phyloP scores from a whole-genome alignment of 2,329 filamentous ascomycete species.

The Colletotrichum plurivorum region DNA sequence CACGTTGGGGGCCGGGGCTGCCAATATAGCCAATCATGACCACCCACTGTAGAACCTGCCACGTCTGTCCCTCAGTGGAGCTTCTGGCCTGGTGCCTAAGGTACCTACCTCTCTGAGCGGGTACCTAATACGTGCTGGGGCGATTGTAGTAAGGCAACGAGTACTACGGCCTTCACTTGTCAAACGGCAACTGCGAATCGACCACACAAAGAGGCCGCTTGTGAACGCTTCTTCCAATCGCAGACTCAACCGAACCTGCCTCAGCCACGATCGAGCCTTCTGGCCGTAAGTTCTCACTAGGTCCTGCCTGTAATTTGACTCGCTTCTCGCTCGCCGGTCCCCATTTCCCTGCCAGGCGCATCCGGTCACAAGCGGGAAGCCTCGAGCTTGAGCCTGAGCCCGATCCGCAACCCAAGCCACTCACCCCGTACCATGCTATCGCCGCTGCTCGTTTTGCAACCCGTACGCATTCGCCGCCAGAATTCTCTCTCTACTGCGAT shows the following conservation, averaged over 20 bases:
- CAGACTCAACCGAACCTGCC: not conserved
- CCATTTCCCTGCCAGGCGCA: slow-evolving; percentile 27
- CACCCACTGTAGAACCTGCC: slow-evolving; percentile 31
- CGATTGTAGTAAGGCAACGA: too few relatives aligned
- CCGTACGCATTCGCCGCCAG: slow-evolving; percentile 33
- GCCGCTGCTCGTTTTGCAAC: slow-evolving; percentile 21
- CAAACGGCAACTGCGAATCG: not conserved
- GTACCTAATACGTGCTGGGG: too few relatives aligned
- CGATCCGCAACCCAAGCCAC: slow-evolving; percentile 20
- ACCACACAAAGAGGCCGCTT: slow-evolving; percentile 26
- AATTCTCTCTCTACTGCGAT: slow-evolving; percentile 6
- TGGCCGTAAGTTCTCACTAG: not conserved
- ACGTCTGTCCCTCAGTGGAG: slow-evolving; percentile 26
- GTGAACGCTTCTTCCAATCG: slow-evolving; percentile 10
- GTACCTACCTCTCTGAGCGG: slow-evolving; percentile 2
- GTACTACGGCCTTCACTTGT: not conserved
- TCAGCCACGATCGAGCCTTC: slow-evolving; percentile 9
- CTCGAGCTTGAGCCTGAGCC: slow-evolving; percentile 31
- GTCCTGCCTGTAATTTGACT: not conserved
- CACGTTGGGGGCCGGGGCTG: too few relatives aligned
- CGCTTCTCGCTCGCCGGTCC: slow-evolving; percentile 8
- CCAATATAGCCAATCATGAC: slow-evolving; percentile 21
- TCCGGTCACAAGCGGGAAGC: slow-evolving; percentile 36
- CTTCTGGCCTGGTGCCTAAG: slow-evolving; percentile 16
- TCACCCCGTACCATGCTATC: slow-evolving; percentile 33